Evolutionary conservation across 768 basidiomycete genomes (phyloP).

Genomic region (Termitomyces sp.): DNA sequence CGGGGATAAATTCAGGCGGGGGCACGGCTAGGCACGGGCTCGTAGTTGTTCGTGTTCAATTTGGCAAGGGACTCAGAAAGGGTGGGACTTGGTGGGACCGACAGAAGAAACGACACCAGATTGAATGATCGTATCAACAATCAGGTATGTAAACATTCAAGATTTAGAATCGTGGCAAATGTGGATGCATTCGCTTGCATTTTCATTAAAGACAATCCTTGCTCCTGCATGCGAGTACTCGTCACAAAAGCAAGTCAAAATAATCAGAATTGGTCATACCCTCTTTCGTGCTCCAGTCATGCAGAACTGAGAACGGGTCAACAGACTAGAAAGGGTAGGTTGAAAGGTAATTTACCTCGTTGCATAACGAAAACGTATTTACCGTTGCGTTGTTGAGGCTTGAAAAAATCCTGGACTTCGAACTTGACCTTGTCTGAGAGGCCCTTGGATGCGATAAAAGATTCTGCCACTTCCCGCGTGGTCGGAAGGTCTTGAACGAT

Average conservation of each 20-base stretch:
- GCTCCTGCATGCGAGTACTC: constrained; percentile 19
- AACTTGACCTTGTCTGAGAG: constrained; percentile 30
- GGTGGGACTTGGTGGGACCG: constrained; percentile 23
- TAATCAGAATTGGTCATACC: constrained; percentile 12
- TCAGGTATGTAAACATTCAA: constrained; percentile 30
- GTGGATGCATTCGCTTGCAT: constrained; percentile 16
- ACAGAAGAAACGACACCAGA: constrained; percentile 26
- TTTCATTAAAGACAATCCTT: constrained; percentile 25
- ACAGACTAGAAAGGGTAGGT: neutral
- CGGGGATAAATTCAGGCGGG: constrained; percentile 32
- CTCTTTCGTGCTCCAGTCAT: constrained; percentile 35
- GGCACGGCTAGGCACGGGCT: constrained; percentile 31
- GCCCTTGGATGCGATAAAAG: constrained; percentile 29
- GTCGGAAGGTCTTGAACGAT: constrained; percentile 36
- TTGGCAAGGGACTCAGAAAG: constrained; percentile 25
- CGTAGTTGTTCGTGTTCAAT: constrained; percentile 25
- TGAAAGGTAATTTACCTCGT: constrained; percentile 20
- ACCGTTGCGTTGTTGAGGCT: constrained; percentile 35
- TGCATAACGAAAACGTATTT: constrained; percentile 37
- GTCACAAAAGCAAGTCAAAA: neutral
- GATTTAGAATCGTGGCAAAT: neutral
- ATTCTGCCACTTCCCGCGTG: constrained; percentile 29
- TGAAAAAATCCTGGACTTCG: constrained; percentile 37
- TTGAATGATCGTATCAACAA: constrained; percentile 34
- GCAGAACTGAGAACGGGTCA: constrained; percentile 24